Percentiles rank a stretch among this genome's conserved stretches.
Conservation (phyloP, 805 yeast genomes). For the Pichia manshurica region DNA sequence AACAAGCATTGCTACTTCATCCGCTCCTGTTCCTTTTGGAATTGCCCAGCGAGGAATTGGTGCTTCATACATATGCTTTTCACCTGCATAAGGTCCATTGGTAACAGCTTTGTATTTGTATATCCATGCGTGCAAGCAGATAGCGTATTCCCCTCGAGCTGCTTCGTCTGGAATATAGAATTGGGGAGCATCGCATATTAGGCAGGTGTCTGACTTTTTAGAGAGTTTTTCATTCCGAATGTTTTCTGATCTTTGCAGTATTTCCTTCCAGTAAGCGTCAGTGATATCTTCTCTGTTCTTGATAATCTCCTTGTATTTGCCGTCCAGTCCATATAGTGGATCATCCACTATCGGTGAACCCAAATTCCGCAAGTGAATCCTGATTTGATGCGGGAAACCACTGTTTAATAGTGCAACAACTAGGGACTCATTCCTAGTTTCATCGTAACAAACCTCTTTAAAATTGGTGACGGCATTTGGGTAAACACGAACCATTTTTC, state of each 20-base stretch:
- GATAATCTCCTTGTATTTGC: slow-evolving; percentile 13
- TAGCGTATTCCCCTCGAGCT: slow-evolving; percentile 14
- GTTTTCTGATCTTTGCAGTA: slow-evolving; percentile 13
- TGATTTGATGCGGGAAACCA: slow-evolving; percentile 51
- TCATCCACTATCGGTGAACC: slow-evolving; percentile 33
- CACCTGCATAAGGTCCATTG: slow-evolving; percentile 1
- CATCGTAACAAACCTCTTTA: slow-evolving; percentile 23
- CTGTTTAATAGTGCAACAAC: slow-evolving; percentile 41
- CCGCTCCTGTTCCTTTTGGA: not conserved
- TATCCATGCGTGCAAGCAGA: slow-evolving; percentile 42
- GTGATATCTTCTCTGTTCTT: slow-evolving; percentile 6
- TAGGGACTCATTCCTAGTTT: slow-evolving; percentile 30
- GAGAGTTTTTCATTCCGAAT: slow-evolving; percentile 18
- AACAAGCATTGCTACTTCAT: too few relatives aligned
- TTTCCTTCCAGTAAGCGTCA: slow-evolving; percentile 7
- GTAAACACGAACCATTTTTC: slow-evolving; percentile 17
- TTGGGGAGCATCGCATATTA: slow-evolving; percentile 27
- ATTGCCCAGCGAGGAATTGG: slow-evolving; percentile 1
- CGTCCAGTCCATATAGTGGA: slow-evolving; percentile 24
- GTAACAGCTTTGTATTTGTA: slow-evolving; percentile 21
- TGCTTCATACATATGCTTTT: not conserved
- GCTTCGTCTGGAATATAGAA: slow-evolving; percentile 25
- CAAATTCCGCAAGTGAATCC: slow-evolving; percentile 46
- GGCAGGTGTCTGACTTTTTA: slow-evolving; percentile 23
- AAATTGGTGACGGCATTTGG: slow-evolving; percentile 21